phyloP scores from a whole-genome alignment of 495 filamentous ascomycete species.

The Penicillium chermesinum region DNA sequence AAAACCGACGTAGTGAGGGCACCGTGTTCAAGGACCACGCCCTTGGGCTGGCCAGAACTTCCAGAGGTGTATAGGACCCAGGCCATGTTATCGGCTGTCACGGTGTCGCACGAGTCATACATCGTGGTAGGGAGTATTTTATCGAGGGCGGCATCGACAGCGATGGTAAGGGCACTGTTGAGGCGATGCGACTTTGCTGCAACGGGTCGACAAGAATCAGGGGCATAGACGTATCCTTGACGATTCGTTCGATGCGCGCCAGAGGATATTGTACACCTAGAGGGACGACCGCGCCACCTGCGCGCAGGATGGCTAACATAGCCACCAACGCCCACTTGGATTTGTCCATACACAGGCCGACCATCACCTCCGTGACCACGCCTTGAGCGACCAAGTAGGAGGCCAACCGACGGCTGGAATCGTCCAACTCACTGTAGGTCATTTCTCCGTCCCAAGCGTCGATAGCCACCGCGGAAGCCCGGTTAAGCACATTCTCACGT shows the following conservation, averaged over 20 bases:
- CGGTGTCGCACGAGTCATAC: background rate
- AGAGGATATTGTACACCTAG: slow-evolving; percentile 13
- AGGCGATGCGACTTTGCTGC: background rate
- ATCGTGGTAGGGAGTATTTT: background rate
- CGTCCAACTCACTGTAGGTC: slow-evolving; percentile 46
- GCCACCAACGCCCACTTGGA: slow-evolving; percentile 39
- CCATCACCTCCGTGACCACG: slow-evolving; percentile 27
- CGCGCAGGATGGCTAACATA: slow-evolving; percentile 43
- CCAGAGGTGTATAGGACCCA: slow-evolving; percentile 66
- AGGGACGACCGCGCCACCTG: slow-evolving; percentile 1
- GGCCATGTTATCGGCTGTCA: slow-evolving; percentile 5
- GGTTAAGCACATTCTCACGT: slow-evolving; percentile 15
- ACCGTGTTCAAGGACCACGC: slow-evolving; percentile 68
- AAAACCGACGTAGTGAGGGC: slow-evolving; percentile 41
- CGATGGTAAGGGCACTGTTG: background rate
- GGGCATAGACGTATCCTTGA: too few relatives aligned
- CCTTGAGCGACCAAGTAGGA: slow-evolving; percentile 20
- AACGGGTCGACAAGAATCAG: slow-evolving; percentile 31
- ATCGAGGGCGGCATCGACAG: background rate
- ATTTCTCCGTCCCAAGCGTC: slow-evolving; percentile 46
- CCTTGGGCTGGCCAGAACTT: slow-evolving; percentile 77
- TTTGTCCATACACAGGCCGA: slow-evolving; percentile 46
- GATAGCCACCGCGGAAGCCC: slow-evolving; percentile 28
- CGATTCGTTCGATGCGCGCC: slow-evolving; percentile 33
- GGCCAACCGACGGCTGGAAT: slow-evolving; percentile 21